Conservation (phyloP, 2,329 filamentous ascomycete genomes). For the Hyphodiscus sp. region DNA sequence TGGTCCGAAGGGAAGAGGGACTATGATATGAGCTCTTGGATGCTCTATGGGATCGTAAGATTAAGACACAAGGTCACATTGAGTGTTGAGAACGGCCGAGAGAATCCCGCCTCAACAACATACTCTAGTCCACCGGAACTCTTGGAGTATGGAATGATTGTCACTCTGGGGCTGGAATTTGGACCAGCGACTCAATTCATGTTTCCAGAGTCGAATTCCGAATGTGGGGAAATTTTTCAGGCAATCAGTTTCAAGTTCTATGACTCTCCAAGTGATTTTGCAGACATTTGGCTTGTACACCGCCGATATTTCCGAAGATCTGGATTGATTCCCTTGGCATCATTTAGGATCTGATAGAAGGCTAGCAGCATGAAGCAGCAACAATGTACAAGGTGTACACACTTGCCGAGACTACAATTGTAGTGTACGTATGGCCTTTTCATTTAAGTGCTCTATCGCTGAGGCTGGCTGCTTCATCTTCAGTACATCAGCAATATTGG, state of each 20-base stretch:
- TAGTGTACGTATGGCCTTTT: slow-evolving; percentile 2
- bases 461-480: background rate
- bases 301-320: background rate
- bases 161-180: background rate
- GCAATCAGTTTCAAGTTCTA: slow-evolving; percentile 3
- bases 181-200: background rate
- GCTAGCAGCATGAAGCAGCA: slow-evolving; percentile 2
- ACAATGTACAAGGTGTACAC: slow-evolving; percentile 8
- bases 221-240: slow-evolving; percentile 1
- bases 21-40: slow-evolving; percentile 1
- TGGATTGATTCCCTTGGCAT: slow-evolving; percentile 4
- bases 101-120: no score
- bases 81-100: background rate
- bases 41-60: slow-evolving; percentile 4
- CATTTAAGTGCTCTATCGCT: background rate
- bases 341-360: slow-evolving; percentile 1
- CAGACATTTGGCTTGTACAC: no score
- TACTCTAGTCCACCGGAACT: no score
- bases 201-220: background rate
- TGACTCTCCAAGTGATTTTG: slow-evolving; percentile 1
- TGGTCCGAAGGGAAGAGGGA: background rate
- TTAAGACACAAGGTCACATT: background rate
- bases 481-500: slow-evolving; percentile 8
- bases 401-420: slow-evolving; percentile 5
- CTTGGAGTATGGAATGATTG: background rate